Conservation (phyloP, 1,139 yeast genomes). For the Suhomyces taliae region DNA sequence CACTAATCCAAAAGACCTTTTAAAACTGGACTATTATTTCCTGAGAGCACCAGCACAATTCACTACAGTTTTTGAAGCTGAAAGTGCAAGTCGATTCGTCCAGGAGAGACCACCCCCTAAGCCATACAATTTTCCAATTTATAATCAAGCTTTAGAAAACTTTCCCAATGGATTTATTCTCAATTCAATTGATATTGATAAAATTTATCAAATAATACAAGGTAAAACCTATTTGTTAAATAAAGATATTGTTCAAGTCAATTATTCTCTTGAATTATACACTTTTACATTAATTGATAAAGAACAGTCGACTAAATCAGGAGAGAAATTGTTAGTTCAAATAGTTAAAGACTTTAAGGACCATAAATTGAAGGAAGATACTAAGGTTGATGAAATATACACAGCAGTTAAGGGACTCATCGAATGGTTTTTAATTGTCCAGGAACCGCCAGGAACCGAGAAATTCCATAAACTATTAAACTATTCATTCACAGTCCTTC, state of each 20-base stretch:
- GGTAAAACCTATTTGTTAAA: constrained; percentile 24
- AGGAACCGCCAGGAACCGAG: constrained; percentile 24
- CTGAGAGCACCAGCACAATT: constrained; percentile 31
- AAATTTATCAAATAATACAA: constrained; percentile 21
- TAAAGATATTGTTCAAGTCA: constrained; percentile 21
- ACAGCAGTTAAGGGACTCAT: constrained; percentile 24
- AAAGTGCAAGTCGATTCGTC: constrained; percentile 25
- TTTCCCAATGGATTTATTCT: constrained; percentile 19
- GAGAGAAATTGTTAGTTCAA: constrained; percentile 17
- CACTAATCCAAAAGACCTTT: constrained; percentile 11
- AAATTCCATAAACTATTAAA: constrained; percentile 10
- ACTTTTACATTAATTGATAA: constrained; percentile 29
- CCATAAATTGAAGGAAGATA: not conserved
- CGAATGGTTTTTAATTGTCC: constrained; percentile 36
- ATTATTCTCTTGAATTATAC: constrained; percentile 22
- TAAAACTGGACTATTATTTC: constrained; percentile 20
- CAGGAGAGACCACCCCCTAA: constrained; percentile 1
- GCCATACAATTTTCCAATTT: not conserved
- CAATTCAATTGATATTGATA: constrained; percentile 20
- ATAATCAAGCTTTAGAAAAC: not conserved
- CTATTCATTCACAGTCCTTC: constrained; percentile 17
- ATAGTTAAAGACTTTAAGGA: constrained; percentile 9
- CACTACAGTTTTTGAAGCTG: constrained; percentile 41
- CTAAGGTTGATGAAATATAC: constrained; percentile 16
- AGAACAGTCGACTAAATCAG: constrained; percentile 17